Conservation (phyloP, 768 basidiomycete species). For the Mycena belliarum region DNA sequence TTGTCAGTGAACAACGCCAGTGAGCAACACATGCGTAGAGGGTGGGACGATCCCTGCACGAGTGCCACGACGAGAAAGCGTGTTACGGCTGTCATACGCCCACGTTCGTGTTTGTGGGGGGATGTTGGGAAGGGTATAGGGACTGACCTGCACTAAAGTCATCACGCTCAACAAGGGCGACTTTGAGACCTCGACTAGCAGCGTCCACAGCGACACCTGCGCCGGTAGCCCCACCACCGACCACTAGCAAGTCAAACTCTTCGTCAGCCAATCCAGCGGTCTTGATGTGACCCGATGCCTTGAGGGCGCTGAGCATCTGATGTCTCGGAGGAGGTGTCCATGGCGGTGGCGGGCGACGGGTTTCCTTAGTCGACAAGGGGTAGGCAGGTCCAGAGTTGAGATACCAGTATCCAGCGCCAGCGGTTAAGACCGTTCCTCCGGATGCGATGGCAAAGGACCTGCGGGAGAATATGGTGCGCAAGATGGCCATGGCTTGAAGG, state of each 20-base stretch:
- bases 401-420: constrained; percentile 67
- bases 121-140: no score
- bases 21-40: no score
- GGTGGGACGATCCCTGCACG: no score
- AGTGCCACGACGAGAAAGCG: no score
- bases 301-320: constrained; percentile 65
- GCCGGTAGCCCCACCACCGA: constrained; percentile 95
- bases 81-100: no score
- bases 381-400: constrained; percentile 75
- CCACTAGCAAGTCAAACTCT: constrained; percentile 77
- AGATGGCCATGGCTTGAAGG: constrained; percentile 30
- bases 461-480: constrained; percentile 52
- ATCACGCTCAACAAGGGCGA: constrained; percentile 90
- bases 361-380: constrained; percentile 61
- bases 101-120: no score
- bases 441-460: constrained; percentile 54
- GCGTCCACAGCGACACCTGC: constrained; percentile 97
- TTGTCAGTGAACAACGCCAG: neutral
- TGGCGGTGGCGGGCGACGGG: constrained; percentile 71
- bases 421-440: constrained; percentile 51
- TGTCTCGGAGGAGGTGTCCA: constrained; percentile 76
- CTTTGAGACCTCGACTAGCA: constrained; percentile 85
- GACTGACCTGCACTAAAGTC: constrained; percentile 85
- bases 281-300: constrained; percentile 39
- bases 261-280: constrained; percentile 38